Conservation (phyloP, 1,284 basidiomycete genomes). For the Chalciporus sp. region DNA sequence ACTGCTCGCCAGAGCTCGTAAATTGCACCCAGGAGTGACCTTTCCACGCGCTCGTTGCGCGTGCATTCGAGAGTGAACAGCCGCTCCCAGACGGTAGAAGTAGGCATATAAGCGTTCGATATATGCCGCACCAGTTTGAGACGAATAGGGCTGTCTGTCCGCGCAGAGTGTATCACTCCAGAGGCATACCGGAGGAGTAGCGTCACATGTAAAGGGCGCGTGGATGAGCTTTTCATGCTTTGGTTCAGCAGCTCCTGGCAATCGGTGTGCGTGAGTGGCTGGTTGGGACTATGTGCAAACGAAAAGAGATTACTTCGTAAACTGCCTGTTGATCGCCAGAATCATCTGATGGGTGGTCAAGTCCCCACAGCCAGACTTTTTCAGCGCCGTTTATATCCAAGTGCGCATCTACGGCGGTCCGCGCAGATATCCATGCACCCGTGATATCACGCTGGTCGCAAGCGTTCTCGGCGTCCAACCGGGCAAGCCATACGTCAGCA, state of each 20-base stretch:
- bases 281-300: constrained; percentile 4
- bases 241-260: constrained; percentile 48
- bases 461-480: constrained; percentile 48
- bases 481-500: constrained; percentile 53
- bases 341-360: constrained; percentile 31
- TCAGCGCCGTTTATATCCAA: constrained; percentile 27
- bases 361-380: constrained; percentile 56
- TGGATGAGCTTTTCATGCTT: constrained; percentile 47
- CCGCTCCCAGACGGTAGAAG: constrained; percentile 46
- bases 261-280: constrained; percentile 10
- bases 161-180: constrained; percentile 32
- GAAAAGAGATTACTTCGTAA: constrained; percentile 41
- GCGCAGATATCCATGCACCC: constrained; percentile 46
- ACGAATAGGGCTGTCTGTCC: constrained; percentile 25
- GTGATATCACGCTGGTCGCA: constrained; percentile 33
- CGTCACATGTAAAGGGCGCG: constrained; percentile 47
- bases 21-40: constrained; percentile 38
- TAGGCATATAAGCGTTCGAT: constrained; percentile 44
- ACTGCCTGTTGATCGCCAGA: constrained; percentile 27
- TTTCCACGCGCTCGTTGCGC: constrained; percentile 25
- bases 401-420: constrained; percentile 37
- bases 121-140: constrained; percentile 44
- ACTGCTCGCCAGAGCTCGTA: constrained; percentile 47
- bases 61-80: constrained; percentile 40
- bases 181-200: constrained; percentile 49